Evolutionary conservation across 495 filamentous ascomycete genomes (phyloP).

Genomic region (Daldinia decipiens): DNA sequence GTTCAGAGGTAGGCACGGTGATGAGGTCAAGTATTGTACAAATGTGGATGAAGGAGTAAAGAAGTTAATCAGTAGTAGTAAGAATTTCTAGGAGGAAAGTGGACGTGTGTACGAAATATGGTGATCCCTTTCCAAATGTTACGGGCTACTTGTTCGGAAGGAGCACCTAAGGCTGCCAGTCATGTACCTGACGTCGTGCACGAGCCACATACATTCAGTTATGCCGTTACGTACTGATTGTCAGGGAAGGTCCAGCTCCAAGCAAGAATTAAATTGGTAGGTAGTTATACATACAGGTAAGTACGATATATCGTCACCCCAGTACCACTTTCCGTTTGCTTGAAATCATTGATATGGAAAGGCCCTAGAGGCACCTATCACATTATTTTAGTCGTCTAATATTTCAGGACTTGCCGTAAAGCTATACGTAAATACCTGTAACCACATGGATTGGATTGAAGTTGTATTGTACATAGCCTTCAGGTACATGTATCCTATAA

Average conservation of each 20-base stretch:
- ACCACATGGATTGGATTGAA: too few species aligned
- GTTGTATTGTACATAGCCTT: not conserved
- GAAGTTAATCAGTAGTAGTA: constrained; percentile 25
- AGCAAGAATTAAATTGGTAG: not conserved
- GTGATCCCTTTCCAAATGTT: constrained; percentile 42
- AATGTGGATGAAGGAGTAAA: constrained; percentile 29
- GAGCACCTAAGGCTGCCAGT: constrained; percentile 28
- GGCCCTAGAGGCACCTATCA: too few species aligned
- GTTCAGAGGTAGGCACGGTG: constrained; percentile 19
- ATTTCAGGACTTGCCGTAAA: not conserved
- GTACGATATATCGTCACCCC: not conserved
- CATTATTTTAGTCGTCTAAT: not conserved
- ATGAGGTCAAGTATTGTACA: constrained; percentile 43
- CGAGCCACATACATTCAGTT: constrained; percentile 19
- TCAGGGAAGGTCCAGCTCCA: not conserved
- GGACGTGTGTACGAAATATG: constrained; percentile 38
- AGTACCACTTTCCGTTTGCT: not conserved
- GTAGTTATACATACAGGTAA: not conserved
- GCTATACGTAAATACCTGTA: not conserved
- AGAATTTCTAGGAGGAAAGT: constrained; percentile 43
- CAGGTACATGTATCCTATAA: not conserved
- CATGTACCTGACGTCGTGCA: constrained; percentile 26
- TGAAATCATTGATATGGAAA: not conserved
- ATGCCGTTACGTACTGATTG: constrained; percentile 7
- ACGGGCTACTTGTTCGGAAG: constrained; percentile 51